Percentiles rank a stretch among this genome's conserved stretches.
Evolutionary conservation across 352 stramenopile species (phyloP).

Genomic region (Globisporangium sylvaticum): DNA sequence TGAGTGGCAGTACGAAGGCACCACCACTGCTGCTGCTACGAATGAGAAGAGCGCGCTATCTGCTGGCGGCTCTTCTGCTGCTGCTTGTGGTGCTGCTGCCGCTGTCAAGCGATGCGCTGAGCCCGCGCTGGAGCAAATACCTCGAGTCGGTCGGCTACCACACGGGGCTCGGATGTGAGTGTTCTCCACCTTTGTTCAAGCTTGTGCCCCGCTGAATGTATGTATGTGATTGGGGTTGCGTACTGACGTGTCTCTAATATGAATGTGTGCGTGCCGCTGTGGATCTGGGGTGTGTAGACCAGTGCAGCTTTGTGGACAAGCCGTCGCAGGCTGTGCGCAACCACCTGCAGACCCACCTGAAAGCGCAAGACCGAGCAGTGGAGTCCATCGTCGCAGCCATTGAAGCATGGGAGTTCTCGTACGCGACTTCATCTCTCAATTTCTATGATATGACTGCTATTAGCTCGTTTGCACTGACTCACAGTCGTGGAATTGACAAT

Average conservation of each 20-base stretch:
- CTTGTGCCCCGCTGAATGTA: background rate
- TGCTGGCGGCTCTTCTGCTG: background rate
- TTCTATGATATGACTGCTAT: background rate
- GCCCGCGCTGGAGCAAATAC: slow-evolving; percentile 17
- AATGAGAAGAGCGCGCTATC: background rate
- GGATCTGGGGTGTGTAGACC: slow-evolving; percentile 25
- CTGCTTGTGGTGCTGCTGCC: background rate
- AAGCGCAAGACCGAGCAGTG: slow-evolving; percentile 59
- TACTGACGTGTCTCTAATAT: background rate
- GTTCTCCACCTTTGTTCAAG: background rate
- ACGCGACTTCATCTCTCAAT: slow-evolving; percentile 3
- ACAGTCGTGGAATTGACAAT: background rate
- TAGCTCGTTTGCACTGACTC: slow-evolving; percentile 4
- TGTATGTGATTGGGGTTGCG: background rate
- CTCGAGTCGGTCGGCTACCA: slow-evolving; percentile 44
- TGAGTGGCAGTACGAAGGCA: background rate
- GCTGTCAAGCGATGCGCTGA: background rate
- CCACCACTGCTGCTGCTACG: background rate
- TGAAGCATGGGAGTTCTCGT: slow-evolving; percentile 85
- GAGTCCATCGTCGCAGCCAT: slow-evolving; percentile 65
- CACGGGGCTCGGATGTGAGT: slow-evolving; percentile 47
- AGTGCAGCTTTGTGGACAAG: slow-evolving; percentile 71
- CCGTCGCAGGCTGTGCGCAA: slow-evolving; percentile 49
- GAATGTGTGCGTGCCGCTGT: background rate
- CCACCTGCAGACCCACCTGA: slow-evolving; percentile 54